Evolutionary conservation across 371 early-diverging fungal species (phyloP), one percentile per base, ranked within the genome.

Genomic region (Batrachochytrium dendrobatidis): DNA sequence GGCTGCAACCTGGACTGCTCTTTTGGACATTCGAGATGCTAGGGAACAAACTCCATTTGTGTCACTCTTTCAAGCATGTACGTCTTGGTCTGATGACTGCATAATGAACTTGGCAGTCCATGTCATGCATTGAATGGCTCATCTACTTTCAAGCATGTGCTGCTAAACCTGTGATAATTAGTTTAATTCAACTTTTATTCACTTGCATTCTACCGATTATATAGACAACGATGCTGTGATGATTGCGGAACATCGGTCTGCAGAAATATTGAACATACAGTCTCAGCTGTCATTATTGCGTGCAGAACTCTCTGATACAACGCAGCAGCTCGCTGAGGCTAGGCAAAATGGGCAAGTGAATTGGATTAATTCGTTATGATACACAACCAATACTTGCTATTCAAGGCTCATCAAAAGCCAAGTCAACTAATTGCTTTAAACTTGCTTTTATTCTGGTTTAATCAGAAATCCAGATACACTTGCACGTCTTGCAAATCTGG

Each of bases 401-500:
- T n/a, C n/a, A n/a, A n/a, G n/a, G n/a, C n/a, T n/a, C n/a, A n/a
- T n/a, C n/a, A n/a, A n/a, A n/a, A n/a, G n/a, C n/a, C n/a, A n/a
- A n/a, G n/a, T n/a, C n/a, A n/a, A n/a, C n/a, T n/a, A n/a, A n/a
- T n/a, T n/a, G n/a, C n/a, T n/a, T n/a, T n/a, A n/a, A n/a, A n/a
- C n/a, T n/a, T n/a, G n/a, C n/a, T n/a, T n/a, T n/a, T n/a, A n/a
- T n/a, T n/a, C n/a, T n/a, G n/a, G n/a, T n/a, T n/a, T n/a, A n/a
- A 12, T n/a, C 12, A 39, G 39, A n/a, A 39, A 39, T n/a, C 39
- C 39, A 39, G 39, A 39, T 39, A 39, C 39, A n/a, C 12, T 39
- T n/a, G 48, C 57, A 24, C 15, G 48, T 32, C 30, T 48, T 6
- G 51, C 55, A 20, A 91, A 90, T 58, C 77, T 93, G 48, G 90